Evolutionary conservation across 129 eudicot genomes (phyloP).

Genomic region (Helichrysum umbraculigerum): DNA sequence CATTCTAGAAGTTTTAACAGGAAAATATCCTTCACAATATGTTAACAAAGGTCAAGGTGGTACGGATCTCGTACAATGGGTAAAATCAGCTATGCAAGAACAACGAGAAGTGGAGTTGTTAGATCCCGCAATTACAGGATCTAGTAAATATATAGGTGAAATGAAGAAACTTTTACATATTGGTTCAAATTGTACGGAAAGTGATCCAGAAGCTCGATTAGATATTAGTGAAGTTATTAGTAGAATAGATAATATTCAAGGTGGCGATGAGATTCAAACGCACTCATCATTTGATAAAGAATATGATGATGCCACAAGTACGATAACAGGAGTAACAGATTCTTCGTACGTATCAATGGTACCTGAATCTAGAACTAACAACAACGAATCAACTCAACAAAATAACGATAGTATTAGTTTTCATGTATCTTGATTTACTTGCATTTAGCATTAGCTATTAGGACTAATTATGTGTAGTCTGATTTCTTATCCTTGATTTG

Average conservation of each 20-base stretch:
- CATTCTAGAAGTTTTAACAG: constrained; percentile 72
- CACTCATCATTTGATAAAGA: constrained; percentile 23
- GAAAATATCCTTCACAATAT: constrained; percentile 62
- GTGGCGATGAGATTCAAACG: constrained; percentile 30
- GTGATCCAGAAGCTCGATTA: constrained; percentile 43
- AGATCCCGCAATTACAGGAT: constrained; percentile 62
- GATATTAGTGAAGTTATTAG: constrained; percentile 47
- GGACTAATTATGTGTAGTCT: not conserved
- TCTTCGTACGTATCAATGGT: constrained; percentile 29
- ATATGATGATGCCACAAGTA: constrained; percentile 33
- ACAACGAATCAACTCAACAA: constrained; percentile 20
- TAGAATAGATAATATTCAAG: constrained; percentile 53
- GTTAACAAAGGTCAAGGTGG: constrained; percentile 59
- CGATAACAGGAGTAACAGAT: constrained; percentile 24
- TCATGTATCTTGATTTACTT: constrained; percentile 26
- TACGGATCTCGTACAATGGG: constrained; percentile 61
- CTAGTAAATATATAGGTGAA: constrained; percentile 30
- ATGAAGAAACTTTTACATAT: constrained; percentile 57
- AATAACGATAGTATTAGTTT: constrained; percentile 18
- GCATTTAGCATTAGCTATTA: not conserved
- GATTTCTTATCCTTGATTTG: not conserved
- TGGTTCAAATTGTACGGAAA: constrained; percentile 62
- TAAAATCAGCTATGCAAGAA: constrained; percentile 53
- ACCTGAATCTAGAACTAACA: constrained; percentile 9
- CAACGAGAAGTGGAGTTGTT: constrained; percentile 51